These are phyloP conservation scores for Pseudogymnoascus pannorum DNA, from an alignment of 2,329 filamentous ascomycete genomes.

Conservation along the genomic window DNA sequence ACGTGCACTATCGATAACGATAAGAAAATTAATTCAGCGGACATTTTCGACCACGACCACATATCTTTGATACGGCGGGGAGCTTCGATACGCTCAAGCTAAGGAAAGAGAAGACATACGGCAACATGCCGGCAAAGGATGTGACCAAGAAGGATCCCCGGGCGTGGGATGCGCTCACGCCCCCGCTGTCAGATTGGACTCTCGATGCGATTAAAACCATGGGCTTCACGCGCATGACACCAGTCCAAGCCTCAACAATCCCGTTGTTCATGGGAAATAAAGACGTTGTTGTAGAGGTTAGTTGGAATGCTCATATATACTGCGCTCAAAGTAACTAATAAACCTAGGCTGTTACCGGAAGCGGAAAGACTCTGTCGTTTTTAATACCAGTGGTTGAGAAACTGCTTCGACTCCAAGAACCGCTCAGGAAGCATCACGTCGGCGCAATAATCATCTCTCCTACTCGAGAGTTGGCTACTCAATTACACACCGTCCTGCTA, in stretches of 20 bases:
- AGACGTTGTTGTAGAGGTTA: conserved; percentile 80
- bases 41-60: conserved; percentile 7
- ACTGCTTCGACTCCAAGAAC: conserved; percentile 70
- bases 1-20: conserved; percentile 8
- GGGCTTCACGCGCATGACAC: conserved; percentile 83
- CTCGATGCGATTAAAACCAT: conserved; percentile 75
- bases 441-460: conserved; percentile 88
- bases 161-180: conserved; percentile 62
- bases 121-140: conserved; percentile 6
- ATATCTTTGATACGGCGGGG: conserved; percentile 8
- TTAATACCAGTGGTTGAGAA: conserved; percentile 78
- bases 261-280: conserved; percentile 85
- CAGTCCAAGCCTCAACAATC: conserved; percentile 88
- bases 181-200: conserved; percentile 73
- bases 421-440: conserved; percentile 82
- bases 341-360: conserved; percentile 71
- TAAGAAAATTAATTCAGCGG: conserved; percentile 8
- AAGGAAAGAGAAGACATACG: not conserved
- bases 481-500: conserved; percentile 76
- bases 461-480: conserved; percentile 82
- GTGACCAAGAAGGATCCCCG: conserved; percentile 39
- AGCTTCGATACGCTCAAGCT: not conserved
- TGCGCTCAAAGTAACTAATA: conserved; percentile 11
- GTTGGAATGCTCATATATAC: not conserved
- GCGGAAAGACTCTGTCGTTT: conserved; percentile 83